Base-by-base conservation (phyloP, 2,329 filamentous ascomycete species). In the Sclerotiophoma versabilis region DNA sequence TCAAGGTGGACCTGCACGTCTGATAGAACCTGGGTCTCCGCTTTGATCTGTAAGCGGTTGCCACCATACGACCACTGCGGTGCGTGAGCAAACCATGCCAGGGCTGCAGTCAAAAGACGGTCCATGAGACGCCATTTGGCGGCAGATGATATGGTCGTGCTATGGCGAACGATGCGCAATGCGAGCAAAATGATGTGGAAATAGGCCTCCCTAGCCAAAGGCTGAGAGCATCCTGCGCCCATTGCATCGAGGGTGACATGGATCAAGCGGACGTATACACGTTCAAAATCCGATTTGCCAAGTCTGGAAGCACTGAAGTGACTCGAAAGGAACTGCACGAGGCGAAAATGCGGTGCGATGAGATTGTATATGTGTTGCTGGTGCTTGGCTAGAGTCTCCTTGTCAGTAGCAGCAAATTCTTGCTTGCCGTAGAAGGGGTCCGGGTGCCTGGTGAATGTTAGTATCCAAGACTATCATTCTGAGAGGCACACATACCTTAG, bases 41-140 rank as follows among this genome's bases (percentile, higher is more conserved):
- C 93, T 79, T 96, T 98, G 45, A 98, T 81, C 72, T 99, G 95
- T 14, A 99, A 79, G 42, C 91, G 85, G 71, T 97, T 99, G 66
- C 93, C 95, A 51, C 95, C 95, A 75, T 95, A 98, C 0, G 95
- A 96, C 93, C 95, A 99, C 79, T 87, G 86, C 12, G 93, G 91
- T 5, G 91, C 80, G 62, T 87, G 85, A 32, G 83, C 85, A 75
- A 99, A 99, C 96, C 96, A 99, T 57, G 84, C 87, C 26, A 99
- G 80, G 12, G 87, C 93, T 25, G 92, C 92, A 5, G 92, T 93
- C 30, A 99, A 75, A 45, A 96, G 88, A 62, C 91, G 87, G 69
- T 98, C 93, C 73, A 96, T 97, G 30, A 98, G 80, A 54, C 89
- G 87, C 87, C 90, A 95, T 66, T 89, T 87, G 6, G 87, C 84